phyloP scores from a whole-genome alignment of 305 asterid species.

The Fraxinus angustifolia region DNA sequence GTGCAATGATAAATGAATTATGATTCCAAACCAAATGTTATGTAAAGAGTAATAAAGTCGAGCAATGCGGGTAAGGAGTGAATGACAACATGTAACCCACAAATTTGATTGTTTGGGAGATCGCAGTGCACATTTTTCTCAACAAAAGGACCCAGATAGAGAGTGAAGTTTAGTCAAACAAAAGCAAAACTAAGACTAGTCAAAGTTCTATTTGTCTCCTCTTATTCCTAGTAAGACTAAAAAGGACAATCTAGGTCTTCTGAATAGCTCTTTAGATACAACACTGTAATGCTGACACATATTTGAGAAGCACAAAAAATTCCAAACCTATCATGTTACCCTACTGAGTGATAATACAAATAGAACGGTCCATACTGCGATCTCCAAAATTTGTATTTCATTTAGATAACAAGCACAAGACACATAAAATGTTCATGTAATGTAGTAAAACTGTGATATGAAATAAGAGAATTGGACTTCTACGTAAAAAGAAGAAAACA shows the following conservation, averaged over 20 bases:
- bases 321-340: slow-evolving; percentile 10
- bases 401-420: not conserved
- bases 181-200: not conserved
- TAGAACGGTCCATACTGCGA: not conserved
- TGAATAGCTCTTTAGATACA: not conserved
- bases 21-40: not conserved
- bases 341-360: not conserved
- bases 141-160: not conserved
- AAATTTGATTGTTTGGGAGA: not conserved
- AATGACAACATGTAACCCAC: not conserved
- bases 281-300: not conserved
- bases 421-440: not conserved
- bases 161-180: not conserved
- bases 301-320: not conserved
- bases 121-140: not conserved
- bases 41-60: not conserved
- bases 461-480: slow-evolving; percentile 1
- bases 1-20: not conserved
- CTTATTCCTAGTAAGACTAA: not conserved
- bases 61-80: not conserved
- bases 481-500: not conserved
- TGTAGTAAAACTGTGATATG: not conserved
- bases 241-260: not conserved
- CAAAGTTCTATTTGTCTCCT: not conserved
- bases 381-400: slow-evolving; percentile 7